Conservation (phyloP, 495 filamentous ascomycete species). For the Talaromyces stipitatus region DNA sequence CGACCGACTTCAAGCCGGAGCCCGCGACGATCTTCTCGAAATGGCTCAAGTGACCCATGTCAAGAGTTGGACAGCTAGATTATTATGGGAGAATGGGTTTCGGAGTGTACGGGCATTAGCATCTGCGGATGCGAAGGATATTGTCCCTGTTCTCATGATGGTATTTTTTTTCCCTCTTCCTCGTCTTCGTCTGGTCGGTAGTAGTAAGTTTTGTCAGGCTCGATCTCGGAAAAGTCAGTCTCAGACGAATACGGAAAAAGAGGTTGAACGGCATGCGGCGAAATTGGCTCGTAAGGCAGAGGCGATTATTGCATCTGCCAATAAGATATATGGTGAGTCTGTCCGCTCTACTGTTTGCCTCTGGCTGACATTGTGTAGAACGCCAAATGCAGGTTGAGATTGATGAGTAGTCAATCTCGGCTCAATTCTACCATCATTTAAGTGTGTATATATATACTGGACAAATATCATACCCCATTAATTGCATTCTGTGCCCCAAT, state of each 20-base stretch:
- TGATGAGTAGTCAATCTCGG: conserved; percentile 20
- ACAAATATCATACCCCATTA: conserved; percentile 41
- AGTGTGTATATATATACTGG: background rate
- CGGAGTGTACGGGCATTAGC: conserved; percentile 60
- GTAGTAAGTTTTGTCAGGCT: conserved; percentile 23
- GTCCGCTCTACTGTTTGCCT: background rate
- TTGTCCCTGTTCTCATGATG: conserved; percentile 64
- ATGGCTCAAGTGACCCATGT: conserved; percentile 69
- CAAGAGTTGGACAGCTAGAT: conserved; percentile 67
- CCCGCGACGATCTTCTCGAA: conserved; percentile 63
- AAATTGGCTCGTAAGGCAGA: conserved; percentile 62
- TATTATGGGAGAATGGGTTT: conserved; percentile 74
- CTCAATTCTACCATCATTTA: background rate
- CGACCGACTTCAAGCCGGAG: conserved; percentile 67
- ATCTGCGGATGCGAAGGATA: conserved; percentile 56
- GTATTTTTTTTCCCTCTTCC: conserved; percentile 19
- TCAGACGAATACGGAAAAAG: conserved; percentile 46
- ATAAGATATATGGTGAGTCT: conserved; percentile 60
- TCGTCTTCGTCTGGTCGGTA: background rate
- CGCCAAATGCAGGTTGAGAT: conserved; percentile 37
- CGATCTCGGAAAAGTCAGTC: conserved; percentile 58
- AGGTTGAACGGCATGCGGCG: conserved; percentile 53
- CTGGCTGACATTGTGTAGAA: conserved; percentile 16
- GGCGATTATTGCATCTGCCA: conserved; percentile 62
- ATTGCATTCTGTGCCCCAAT: conserved; percentile 47